These are phyloP conservation scores for Aspergillus cejpii DNA, from an alignment of 2,329 filamentous ascomycete genomes.

Conservation along the genomic window DNA sequence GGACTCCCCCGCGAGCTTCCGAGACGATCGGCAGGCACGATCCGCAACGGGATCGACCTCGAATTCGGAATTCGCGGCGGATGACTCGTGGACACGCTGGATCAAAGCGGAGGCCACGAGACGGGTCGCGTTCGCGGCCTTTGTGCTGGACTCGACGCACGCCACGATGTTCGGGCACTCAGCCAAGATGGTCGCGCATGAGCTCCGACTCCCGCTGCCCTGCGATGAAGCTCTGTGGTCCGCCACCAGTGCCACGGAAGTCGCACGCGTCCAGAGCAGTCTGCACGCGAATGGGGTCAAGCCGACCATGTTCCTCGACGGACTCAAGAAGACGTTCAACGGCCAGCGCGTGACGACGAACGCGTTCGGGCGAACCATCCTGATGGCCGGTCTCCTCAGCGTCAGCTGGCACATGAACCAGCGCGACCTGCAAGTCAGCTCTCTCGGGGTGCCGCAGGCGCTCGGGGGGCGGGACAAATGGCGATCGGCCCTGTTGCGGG, in stretches of 20 bases:
- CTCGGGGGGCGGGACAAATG: conserved; percentile 86
- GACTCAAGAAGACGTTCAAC: conserved; percentile 80
- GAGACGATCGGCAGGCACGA: conserved; percentile 51
- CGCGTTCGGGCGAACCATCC: conserved; percentile 81
- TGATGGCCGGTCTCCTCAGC: conserved; percentile 89
- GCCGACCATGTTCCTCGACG: conserved; percentile 80
- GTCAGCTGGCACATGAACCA: conserved; percentile 98
- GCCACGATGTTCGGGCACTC: conserved; percentile 98
- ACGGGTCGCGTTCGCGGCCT: conserved; percentile 85
- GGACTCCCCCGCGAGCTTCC: conserved; percentile 72
- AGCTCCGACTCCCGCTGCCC: conserved; percentile 82
- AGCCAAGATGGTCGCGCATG: conserved; percentile 92
- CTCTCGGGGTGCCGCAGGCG: conserved; percentile 70
- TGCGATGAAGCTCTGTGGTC: conserved; percentile 93
- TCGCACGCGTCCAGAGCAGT: conserved; percentile 73
- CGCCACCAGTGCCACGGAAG: conserved; percentile 78
- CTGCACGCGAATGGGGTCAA: conserved; percentile 75
- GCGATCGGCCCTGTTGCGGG: conserved; percentile 74
- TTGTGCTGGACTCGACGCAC: conserved; percentile 91
- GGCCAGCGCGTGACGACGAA: conserved; percentile 83
- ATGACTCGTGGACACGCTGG: conserved; percentile 95
- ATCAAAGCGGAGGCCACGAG: conserved; percentile 88
- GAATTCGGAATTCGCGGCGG: conserved; percentile 59
- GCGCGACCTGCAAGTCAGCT: conserved; percentile 84
- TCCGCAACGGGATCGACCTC: conserved; percentile 34